Conservation (phyloP, 495 filamentous ascomycete species). For the Hypoxylon fragiforme region DNA sequence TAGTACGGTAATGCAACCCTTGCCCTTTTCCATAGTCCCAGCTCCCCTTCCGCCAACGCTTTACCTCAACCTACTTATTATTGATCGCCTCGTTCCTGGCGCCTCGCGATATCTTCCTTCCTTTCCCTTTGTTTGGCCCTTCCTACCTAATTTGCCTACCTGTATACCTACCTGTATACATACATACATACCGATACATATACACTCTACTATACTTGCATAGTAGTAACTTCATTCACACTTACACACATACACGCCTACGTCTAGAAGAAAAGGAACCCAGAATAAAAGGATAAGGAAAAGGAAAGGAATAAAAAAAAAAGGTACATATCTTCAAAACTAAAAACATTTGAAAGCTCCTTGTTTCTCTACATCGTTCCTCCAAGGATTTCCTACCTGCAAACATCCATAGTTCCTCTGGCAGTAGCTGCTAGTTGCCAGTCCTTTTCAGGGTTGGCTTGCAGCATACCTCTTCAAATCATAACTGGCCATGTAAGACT, state of each 20-base stretch:
- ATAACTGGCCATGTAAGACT: conserved; percentile 39
- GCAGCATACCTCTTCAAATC: conserved; percentile 37
- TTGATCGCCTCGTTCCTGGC: conserved; percentile 35
- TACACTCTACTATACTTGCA: too few species aligned
- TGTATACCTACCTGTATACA: too few species aligned
- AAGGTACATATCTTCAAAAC: too few species aligned
- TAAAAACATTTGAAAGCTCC: conserved; percentile 13
- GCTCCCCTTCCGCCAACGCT: conserved; percentile 15
- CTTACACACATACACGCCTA: too few species aligned
- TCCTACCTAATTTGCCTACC: conserved; percentile 9
- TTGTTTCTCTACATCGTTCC: conserved; percentile 17
- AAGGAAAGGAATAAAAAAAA: too few species aligned
- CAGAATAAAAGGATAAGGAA: too few species aligned
- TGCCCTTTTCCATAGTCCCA: conserved; percentile 16
- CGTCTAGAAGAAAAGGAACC: conserved; percentile 5
- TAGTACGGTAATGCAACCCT: conserved; percentile 30
- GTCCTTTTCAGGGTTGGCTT: conserved; percentile 39
- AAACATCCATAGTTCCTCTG: conserved; percentile 35
- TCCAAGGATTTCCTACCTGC: conserved; percentile 37
- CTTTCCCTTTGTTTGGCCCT: conserved; percentile 29
- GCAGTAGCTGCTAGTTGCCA: conserved; percentile 34
- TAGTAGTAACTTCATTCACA: too few species aligned
- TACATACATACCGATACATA: too few species aligned
- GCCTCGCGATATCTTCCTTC: conserved; percentile 31
- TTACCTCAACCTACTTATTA: conserved; percentile 23